Percentiles rank a stretch among this genome's conserved stretches.
These are phyloP conservation scores for Thielaviopsis punctulata DNA, from an alignment of 2,329 filamentous ascomycete genomes.

Conservation along the genomic window DNA sequence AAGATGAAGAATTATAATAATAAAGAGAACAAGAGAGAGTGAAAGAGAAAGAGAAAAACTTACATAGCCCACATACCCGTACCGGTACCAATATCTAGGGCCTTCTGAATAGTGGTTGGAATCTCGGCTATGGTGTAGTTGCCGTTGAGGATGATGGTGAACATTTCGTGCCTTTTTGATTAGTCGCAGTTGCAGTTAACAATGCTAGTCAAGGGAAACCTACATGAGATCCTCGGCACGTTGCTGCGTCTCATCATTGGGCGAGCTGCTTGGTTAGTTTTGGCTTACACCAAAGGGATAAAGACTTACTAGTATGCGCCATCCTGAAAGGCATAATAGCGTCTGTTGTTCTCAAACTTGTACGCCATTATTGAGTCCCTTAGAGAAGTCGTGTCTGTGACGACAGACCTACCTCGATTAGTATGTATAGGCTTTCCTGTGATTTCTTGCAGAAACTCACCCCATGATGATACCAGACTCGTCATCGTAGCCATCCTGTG, in stretches of 20 bases:
- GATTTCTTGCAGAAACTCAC: not conserved
- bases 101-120: constrained; percentile 15
- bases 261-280: constrained; percentile 13
- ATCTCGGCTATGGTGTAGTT: constrained; percentile 20
- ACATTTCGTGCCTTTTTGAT: constrained; percentile 16
- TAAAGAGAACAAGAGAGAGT: not conserved
- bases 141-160: constrained; percentile 17
- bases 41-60: not conserved
- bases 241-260: constrained; percentile 17
- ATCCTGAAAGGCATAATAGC: constrained; percentile 29
- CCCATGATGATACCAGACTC: not conserved
- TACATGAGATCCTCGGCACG: constrained; percentile 17
- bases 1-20: constrained; percentile 13
- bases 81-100: constrained; percentile 22
- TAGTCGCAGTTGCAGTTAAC: not conserved
- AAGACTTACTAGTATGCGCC: constrained; percentile 22
- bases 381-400: constrained; percentile 17
- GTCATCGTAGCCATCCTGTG: not conserved
- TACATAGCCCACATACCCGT: constrained; percentile 24
- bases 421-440: not conserved
- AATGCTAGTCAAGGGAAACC: not conserved
- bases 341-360: constrained; percentile 28
- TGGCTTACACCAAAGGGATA: not conserved
- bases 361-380: constrained; percentile 26
- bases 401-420: not conserved